Conservation (phyloP, 1,284 basidiomycete genomes). For the Cutaneotrichosporon sp. region DNA sequence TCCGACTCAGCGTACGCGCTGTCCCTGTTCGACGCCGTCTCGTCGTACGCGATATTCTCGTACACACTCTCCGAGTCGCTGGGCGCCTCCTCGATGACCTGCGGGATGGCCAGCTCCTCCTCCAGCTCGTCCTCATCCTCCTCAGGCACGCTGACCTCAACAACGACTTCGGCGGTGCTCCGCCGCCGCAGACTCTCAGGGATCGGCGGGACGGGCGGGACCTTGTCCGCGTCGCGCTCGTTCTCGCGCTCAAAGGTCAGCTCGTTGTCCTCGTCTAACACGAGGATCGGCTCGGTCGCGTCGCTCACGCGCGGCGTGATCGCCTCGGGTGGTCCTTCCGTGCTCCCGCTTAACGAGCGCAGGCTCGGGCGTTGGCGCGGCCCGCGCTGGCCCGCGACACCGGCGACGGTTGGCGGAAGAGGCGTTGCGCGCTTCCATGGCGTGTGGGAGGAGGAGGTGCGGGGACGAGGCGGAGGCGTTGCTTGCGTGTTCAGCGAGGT, state of each 20-base stretch:
- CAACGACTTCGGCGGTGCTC: background rate
- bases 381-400: slow-evolving; percentile 11
- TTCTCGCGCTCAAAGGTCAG: background rate
- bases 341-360: slow-evolving; percentile 37
- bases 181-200: background rate
- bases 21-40: background rate
- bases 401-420: slow-evolving; percentile 21
- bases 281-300: slow-evolving; percentile 29
- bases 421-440: slow-evolving; percentile 29
- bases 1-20: background rate
- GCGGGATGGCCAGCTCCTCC: background rate
- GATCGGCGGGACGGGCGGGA: background rate
- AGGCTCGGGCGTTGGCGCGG: slow-evolving; percentile 18
- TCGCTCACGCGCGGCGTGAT: slow-evolving; percentile 35
- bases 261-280: slow-evolving; percentile 30
- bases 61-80: background rate
- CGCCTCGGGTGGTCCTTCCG: slow-evolving; percentile 36
- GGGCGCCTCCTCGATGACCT: background rate
- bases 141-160: background rate
- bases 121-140: background rate
- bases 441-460: slow-evolving; percentile 17
- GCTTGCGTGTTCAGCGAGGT: slow-evolving; percentile 16
- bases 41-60: background rate
- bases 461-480: slow-evolving; percentile 15
- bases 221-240: background rate